Evolutionary conservation across 768 basidiomycete species (phyloP).

Genomic region (Calocybe indica): DNA sequence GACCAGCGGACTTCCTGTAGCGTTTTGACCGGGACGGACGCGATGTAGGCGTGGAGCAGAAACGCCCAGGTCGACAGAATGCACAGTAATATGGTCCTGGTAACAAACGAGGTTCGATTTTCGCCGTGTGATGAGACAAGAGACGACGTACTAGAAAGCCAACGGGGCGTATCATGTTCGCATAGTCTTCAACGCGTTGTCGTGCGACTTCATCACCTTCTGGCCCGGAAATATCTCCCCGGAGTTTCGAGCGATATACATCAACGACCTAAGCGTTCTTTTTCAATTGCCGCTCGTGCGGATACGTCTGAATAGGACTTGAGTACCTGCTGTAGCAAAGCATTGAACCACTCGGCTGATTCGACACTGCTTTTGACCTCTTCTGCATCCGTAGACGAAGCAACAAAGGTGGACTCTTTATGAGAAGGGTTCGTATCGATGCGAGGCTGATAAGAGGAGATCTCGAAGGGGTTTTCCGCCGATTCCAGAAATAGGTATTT

Average conservation of each 20-base stretch:
- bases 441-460: constrained; percentile 54
- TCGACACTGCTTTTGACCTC: constrained; percentile 18
- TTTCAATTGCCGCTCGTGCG: no score
- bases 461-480: constrained; percentile 47
- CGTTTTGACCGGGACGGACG: constrained; percentile 47
- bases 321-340: constrained; percentile 70
- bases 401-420: constrained; percentile 25
- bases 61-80: constrained; percentile 76
- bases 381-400: no score
- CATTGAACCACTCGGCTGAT: constrained; percentile 89
- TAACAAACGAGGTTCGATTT: neutral
- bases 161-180: constrained; percentile 70
- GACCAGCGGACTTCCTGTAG: constrained; percentile 4
- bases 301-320: neutral
- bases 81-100: constrained; percentile 83
- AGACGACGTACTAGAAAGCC: constrained; percentile 57
- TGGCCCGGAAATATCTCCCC: constrained; percentile 59
- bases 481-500: constrained; percentile 95
- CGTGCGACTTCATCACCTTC: constrained; percentile 85
- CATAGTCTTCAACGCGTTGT: constrained; percentile 70
- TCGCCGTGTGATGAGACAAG: constrained; percentile 1
- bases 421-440: constrained; percentile 41
- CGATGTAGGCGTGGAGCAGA: constrained; percentile 75
- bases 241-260: constrained; percentile 71
- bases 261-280: constrained; percentile 48